phyloP scores from a whole-genome alignment of 495 filamentous ascomycete genomes.

The Extremus antarcticus region DNA sequence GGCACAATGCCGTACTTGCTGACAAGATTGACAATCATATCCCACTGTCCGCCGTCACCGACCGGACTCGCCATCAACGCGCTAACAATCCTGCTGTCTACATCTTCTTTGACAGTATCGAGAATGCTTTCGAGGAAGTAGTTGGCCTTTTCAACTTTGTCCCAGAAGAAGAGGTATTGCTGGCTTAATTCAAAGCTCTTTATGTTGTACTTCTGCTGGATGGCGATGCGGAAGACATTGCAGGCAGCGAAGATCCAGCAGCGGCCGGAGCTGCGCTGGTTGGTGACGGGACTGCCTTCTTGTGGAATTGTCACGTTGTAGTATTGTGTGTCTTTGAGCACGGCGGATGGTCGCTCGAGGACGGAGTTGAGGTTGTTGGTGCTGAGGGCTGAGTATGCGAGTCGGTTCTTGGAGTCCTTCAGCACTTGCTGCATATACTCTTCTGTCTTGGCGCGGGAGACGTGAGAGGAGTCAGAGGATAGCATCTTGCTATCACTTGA shows the following conservation, averaged over 20 bases:
- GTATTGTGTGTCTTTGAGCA: slow-evolving; percentile 55
- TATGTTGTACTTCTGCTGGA: slow-evolving; percentile 71
- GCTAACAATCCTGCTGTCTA: slow-evolving; percentile 60
- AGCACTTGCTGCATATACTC: slow-evolving; percentile 52
- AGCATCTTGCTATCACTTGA: background rate
- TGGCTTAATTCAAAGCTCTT: slow-evolving; percentile 75
- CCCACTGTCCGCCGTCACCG: slow-evolving; percentile 80
- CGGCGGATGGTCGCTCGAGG: slow-evolving; percentile 39
- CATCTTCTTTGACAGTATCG: slow-evolving; percentile 53
- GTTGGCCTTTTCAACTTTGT: slow-evolving; percentile 87
- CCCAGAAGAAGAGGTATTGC: slow-evolving; percentile 87
- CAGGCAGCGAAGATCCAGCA: slow-evolving; percentile 87
- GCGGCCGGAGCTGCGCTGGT: slow-evolving; percentile 65
- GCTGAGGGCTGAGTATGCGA: slow-evolving; percentile 59
- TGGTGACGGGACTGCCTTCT: slow-evolving; percentile 74
- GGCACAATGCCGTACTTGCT: slow-evolving; percentile 70
- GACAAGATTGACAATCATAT: slow-evolving; percentile 82
- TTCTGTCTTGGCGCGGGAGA: slow-evolving; percentile 38
- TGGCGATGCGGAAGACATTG: slow-evolving; percentile 54
- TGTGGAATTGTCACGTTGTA: slow-evolving; percentile 76
- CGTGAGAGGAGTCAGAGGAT: slow-evolving; percentile 16
- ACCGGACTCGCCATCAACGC: slow-evolving; percentile 54
- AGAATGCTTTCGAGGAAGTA: slow-evolving; percentile 77
- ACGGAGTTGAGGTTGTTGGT: slow-evolving; percentile 42
- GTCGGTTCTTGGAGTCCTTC: slow-evolving; percentile 54